Percentiles rank a stretch among this genome's conserved stretches.
These are phyloP conservation scores for Fonsecaea monophora DNA, from an alignment of 2,329 filamentous ascomycete species.

Conservation along the genomic window DNA sequence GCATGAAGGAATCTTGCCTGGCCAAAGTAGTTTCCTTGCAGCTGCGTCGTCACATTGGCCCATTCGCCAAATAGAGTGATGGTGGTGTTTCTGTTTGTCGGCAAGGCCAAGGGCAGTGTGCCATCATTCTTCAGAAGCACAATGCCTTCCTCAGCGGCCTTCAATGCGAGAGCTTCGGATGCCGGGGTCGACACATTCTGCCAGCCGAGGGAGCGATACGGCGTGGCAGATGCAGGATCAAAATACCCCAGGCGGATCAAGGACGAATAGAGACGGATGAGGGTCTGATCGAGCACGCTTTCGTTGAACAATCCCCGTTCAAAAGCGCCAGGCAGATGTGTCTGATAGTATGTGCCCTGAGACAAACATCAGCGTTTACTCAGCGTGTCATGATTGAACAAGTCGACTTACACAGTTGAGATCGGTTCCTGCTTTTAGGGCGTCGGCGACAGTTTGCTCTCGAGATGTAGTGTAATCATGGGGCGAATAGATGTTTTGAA, in stretches of 20 bases:
- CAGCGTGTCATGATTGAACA: neutral
- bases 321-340: slow-evolving; percentile 53
- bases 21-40: slow-evolving; percentile 67
- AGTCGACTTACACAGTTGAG: slow-evolving; percentile 52
- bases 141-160: slow-evolving; percentile 58
- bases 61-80: slow-evolving; percentile 66
- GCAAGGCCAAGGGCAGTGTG: slow-evolving; percentile 52
- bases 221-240: slow-evolving; percentile 50
- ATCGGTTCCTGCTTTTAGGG: slow-evolving; percentile 61
- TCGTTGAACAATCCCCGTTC: slow-evolving; percentile 54
- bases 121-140: slow-evolving; percentile 62
- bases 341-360: slow-evolving; percentile 56
- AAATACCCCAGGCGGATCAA: slow-evolving; percentile 62
- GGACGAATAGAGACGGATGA: slow-evolving; percentile 58
- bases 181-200: slow-evolving; percentile 62
- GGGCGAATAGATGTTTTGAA: slow-evolving; percentile 64
- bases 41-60: slow-evolving; percentile 63
- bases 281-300: slow-evolving; percentile 54
- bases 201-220: slow-evolving; percentile 62
- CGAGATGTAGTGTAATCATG: slow-evolving; percentile 56
- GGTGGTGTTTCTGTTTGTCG: slow-evolving; percentile 46
- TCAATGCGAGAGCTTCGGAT: slow-evolving; percentile 62
- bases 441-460: slow-evolving; percentile 56
- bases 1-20: slow-evolving; percentile 62
- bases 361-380: neutral